Evolutionary conservation across 1,139 yeast species (phyloP).

Genomic region (Candida tunisiensis): DNA sequence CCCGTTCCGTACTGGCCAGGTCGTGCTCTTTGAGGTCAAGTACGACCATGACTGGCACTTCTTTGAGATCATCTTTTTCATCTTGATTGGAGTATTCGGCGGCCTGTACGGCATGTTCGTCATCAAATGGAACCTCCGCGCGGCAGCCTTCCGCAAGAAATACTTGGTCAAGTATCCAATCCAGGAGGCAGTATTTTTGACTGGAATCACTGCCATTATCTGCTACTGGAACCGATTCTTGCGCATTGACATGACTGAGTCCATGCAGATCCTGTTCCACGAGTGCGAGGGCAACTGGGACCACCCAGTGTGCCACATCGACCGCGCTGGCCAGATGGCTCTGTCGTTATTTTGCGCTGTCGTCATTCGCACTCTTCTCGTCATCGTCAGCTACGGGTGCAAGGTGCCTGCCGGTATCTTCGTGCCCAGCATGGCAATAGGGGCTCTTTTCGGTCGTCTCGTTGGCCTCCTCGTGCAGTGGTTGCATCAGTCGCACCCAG

Average conservation of each 20-base stretch:
- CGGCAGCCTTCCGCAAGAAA: constrained; percentile 62
- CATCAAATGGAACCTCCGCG: constrained; percentile 62
- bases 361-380: constrained; percentile 47
- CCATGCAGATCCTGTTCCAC: constrained; percentile 78
- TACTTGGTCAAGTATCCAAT: constrained; percentile 43
- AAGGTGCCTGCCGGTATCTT: constrained; percentile 93
- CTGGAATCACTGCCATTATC: constrained; percentile 57
- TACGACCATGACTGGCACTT: constrained; percentile 80
- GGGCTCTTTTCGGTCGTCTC: constrained; percentile 86
- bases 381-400: constrained; percentile 77
- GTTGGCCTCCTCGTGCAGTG: constrained; percentile 55
- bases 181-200: constrained; percentile 53
- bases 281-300: constrained; percentile 47
- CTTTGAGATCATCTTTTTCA: constrained; percentile 68
- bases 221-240: constrained; percentile 77
- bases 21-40: constrained; percentile 77
- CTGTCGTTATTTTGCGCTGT: constrained; percentile 56
- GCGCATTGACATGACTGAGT: constrained; percentile 82
- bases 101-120: constrained; percentile 79
- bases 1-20: constrained; percentile 89
- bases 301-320: constrained; percentile 9
- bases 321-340: constrained; percentile 14
- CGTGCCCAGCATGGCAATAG: constrained; percentile 95
- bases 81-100: constrained; percentile 74
- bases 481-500: constrained; percentile 28